Evolutionary conservation across 106 monocot genomes (phyloP), one percentile per base, ranked within the genome.

Genomic region (Dioscorea zingiberensis): DNA sequence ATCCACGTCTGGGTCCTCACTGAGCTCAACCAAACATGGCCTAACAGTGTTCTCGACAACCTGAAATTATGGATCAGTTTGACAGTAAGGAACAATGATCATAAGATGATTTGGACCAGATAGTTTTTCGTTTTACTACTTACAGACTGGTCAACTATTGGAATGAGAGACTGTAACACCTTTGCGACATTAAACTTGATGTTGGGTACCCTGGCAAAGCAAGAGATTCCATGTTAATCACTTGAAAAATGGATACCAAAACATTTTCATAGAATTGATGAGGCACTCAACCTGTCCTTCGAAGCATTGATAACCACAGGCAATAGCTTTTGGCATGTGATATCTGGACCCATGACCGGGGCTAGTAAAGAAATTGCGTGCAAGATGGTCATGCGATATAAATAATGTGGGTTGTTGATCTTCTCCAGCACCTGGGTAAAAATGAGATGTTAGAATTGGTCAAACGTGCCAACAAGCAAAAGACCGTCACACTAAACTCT

Each of bases 141-240:
- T 70, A 94, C 94, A 59, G 81, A 78, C 26, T 76, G 76, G 44
- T 87, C 79, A 14, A 94, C 77, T 48, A 89, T 79, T 23, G 94
- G 77, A 27, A 87, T 56, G 28, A 94, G 76, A 44, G 94, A 74
- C 22, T 94, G 84, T 38, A 94, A 49, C 73, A 94, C 89, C 72
- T 94, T 94, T 25, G 89, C 94, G 25, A 86, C 89, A 71, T 94
- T 94, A 74, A 94, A 94, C 68, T 89, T 94, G 54, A 94, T 89
- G 79, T 94, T 94, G 18, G 94, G 89, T 26, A 94, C 94, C 74
- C 94, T 89, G 76, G 45, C 6, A 76, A 58, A 64, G 23, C 51
- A 51, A 15, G 7, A 18, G 12, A 18, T 51, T 51, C 38, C 38
- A 38, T 0, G 51, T 15, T 19, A 1, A 19, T 13, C n/a, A n/a